Base-by-base conservation (phyloP, 768 basidiomycete species). In the Mycena maculata region DNA sequence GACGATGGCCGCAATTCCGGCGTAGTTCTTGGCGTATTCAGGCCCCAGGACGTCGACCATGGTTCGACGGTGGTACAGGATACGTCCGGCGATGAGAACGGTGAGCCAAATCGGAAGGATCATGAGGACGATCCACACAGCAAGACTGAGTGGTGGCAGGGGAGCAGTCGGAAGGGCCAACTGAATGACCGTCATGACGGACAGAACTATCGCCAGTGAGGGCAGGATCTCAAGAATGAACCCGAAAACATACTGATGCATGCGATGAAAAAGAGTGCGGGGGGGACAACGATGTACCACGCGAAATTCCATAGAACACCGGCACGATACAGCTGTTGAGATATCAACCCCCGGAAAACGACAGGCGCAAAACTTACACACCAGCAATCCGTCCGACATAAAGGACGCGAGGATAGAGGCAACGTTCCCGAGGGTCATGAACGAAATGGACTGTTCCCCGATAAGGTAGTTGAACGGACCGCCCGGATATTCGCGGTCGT, bases 331-430 rank as follows among this genome's bases (percentile, higher is more conserved):
- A 84, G 68, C 83, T 81, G 45, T 52, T 7, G 18, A 25, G 25
- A 25, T 4, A 15, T 65, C 23, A 58, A 10, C 33, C 11, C 20
- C 36, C 23, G 22, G 23, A 1, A 11, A 7, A 4, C 42, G 22
- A 22, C 20, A 5, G 15, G 4, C 13, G 33, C 15, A 27, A 44
- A 25, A 22, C 16, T 7, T 13, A 61, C 79, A 49, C 56, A 84
- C 84, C 68, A 84, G 73, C 47, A 83, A 58, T 1, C 70, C 83
- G 45, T 82, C 80, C 11, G 77, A 76, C 69, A 83, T 66, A 15
- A 82, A 72, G 15, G 81, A 79, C 42, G 80, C 60, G 18, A 76
- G n/a, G 23, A 74, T 66, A 16, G 76, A 67, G 11, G 76, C 75
- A 8, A 71, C 67, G 23, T 76, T 72, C 20, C 70, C 73, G 3